Conservation (phyloP, 2,329 filamentous ascomycete genomes). For the Fusarium hostae region DNA sequence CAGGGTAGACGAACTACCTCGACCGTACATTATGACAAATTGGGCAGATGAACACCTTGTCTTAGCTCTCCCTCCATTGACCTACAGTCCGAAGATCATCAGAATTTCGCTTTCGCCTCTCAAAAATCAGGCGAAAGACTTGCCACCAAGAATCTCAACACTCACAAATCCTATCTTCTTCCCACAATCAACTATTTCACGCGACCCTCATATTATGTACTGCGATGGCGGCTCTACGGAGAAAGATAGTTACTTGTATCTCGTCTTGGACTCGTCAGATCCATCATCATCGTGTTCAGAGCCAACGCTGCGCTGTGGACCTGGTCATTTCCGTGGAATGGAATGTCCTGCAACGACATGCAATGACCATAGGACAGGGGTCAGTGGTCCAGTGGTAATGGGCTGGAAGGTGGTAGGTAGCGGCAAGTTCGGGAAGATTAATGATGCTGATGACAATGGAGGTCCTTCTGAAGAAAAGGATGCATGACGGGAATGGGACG, state of each 20-base stretch:
- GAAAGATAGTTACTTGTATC: not conserved
- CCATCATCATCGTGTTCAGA: not conserved
- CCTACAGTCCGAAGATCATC: not conserved
- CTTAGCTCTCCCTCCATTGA: not conserved
- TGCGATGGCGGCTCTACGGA: not conserved
- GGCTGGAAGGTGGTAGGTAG: not conserved
- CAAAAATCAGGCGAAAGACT: accelerated
- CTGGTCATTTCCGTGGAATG: not conserved
- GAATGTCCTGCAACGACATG: not conserved
- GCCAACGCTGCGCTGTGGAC: not conserved
- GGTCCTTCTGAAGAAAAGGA: accelerated
- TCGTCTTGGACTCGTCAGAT: not conserved
- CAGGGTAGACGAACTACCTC: not conserved
- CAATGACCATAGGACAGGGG: not conserved
- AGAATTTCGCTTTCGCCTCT: not conserved
- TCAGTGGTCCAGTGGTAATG: not conserved
- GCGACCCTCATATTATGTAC: not conserved
- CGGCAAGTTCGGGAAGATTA: not conserved
- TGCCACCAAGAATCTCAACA: not conserved
- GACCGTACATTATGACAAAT: not conserved
- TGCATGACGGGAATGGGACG: not conserved
- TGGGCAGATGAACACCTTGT: not conserved
- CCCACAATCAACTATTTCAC: not conserved
- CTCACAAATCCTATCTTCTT: not conserved
- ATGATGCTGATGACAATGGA: accelerated